Evolutionary conservation across 2,329 filamentous ascomycete genomes (phyloP), one percentile per base, ranked within the genome.

Genomic region (Stemphylium vesicarium): DNA sequence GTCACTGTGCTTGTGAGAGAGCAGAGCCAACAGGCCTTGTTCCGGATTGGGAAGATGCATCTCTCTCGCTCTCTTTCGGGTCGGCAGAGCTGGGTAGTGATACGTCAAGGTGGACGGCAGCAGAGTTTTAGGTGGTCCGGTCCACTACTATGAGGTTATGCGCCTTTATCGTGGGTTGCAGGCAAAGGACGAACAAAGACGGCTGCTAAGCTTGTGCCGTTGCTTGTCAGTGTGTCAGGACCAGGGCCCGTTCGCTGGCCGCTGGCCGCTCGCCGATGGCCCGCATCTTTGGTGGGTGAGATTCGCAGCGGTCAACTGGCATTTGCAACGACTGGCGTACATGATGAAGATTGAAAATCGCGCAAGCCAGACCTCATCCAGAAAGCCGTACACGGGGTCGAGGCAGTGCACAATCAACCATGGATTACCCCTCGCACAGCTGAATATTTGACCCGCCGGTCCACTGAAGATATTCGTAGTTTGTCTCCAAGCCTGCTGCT

Each of bases 331-430:
- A 50, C 52, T 55, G 53, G 53, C 48, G 53, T 56, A 56, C 47
- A 52, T 52, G 44, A 31, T 36, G 43, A 42, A 40, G 41, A 50
- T 26, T 35, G 48, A 56, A 56, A 56, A 56, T 56, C 41, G 16
- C 53, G 47, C 53, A 56, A 56, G 53, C 53, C 53, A 56, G 53
- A 29, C 53, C 53, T 42, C 36, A 52, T 56, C 36, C 48, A 51
- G 48, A 41, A 56, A 56, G 48, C 43, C 41, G 47, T 52, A 56
- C 47, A 51, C 42, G 18, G 38, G 29, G 48, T 33, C 47, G 41
- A 50, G 53, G 53, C 53, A 46, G 53, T 56, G 53, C 53, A 56
- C 39, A 16, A 41, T 43, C 20, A 37, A 41, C 50, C 50, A 49
- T 49, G 50, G 50, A 15, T 41, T 36, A 42, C 47, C 48, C 53